Base-by-base conservation (phyloP, 441 rosid species). In the Gossypium lobatum region DNA sequence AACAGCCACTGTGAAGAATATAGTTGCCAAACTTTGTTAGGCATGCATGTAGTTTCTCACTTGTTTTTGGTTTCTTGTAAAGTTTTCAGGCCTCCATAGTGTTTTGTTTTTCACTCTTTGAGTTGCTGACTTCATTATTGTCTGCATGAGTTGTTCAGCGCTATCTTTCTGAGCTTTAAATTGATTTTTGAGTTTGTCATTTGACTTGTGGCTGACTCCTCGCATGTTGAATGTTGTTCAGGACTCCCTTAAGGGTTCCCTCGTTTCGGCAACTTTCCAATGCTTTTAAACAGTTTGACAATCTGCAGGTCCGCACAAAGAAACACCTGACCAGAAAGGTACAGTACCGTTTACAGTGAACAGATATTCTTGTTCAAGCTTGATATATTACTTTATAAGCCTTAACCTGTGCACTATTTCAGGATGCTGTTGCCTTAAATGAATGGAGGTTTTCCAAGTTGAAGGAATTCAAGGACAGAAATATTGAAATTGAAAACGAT, bases 391-490 rank as follows among this genome's bases (percentile, higher is more conserved):
- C 16, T 48, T 6, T 45, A 39, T 45, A 18, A 71, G 68, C 20
- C 71, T 37, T 54, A 53, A 31, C 73, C 75, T 16, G 18, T 57
- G 60, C 45, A 25, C 50, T 80, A 59, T 82, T 83, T 67, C 86
- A 95, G 99, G 98, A 95, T 83, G 98, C 93, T 62, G 84, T 84
- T 28, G 85, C 88, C 63, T 85, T 95, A 66, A 95, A 93, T 71
- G 98, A 90, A 72, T 95, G 99, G 99, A 88, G 99, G 82, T 93
- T 91, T 85, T 81, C 87, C 20, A 95, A 87, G 88, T 80, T 95
- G 52, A 91, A 89, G 83, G 93, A 95, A 76, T 87, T 76, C 79
- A 86, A 73, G 80, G 94, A 91, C 53, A 82, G 89, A 77, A 89
- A 87, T 77, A 81, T 90, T 25, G 93, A 89, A 79, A 84, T 84